Evolutionary conservation across 2,329 filamentous ascomycete genomes (phyloP), one percentile per base, ranked within the genome.

Genomic region (Trichoderma sp.): DNA sequence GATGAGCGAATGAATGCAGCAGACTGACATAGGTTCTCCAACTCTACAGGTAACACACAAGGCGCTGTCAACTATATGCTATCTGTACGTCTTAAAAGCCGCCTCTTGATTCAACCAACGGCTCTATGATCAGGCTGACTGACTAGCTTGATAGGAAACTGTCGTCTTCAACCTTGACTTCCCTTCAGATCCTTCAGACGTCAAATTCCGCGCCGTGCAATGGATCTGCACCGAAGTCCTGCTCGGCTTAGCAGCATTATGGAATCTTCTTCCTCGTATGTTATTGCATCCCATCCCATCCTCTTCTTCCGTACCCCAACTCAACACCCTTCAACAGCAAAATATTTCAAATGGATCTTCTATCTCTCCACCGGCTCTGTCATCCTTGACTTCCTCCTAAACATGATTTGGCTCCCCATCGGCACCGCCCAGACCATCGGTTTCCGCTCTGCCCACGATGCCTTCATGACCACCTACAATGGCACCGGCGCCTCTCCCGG

Each of bases 391-490:
- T 89, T 89, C 73, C 72, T 86, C 49, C 77, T 89, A 10, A 89
- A 89, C 75, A 77, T 89, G 70, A 85, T 88, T 73, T 89, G 87
- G 87, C 78, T 89, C 3, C 87, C 87, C 2, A 86, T 89, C 57
- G 86, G 84, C 0, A 84, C 85, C 0, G 82, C 79, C 70, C 82
- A 86, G 68, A 87, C 84, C 0, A 84, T 83, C 74, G 87, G 87
- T 2, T 89, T 89, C 76, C 84, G 87, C n/a, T 81, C 85, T 1
- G 81, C 87, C 0, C 80, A 87, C 43, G 86, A 88, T 70, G 87
- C 87, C 10, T 89, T 89, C 75, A 85, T 88, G 79, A 83, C 85
- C 14, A 88, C 86, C 0, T 88, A 88, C 74, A 89, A 89, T 68
- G 84, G 83, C 1, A 86, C 84, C 13, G 84, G 84, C 13, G 84